A percentile compares a stretch with the other conserved stretches of the same genome.
Evolutionary conservation across 2,329 filamentous ascomycete genomes (phyloP).

Genomic region (Fusarium nelsonii): DNA sequence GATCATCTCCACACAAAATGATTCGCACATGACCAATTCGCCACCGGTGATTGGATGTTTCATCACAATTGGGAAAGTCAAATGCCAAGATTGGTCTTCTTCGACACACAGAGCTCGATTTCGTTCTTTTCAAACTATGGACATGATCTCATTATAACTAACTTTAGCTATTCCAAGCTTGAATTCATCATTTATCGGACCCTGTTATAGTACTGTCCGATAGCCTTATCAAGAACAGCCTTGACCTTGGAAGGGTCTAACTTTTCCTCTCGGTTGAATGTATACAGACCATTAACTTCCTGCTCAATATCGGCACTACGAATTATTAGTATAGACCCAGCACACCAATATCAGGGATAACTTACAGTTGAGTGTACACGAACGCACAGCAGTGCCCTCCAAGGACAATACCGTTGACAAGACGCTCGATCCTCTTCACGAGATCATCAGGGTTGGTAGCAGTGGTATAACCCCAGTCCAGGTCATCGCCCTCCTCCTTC

Average conservation of each 20-base stretch:
- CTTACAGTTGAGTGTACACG: constrained; percentile 75
- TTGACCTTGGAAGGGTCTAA: constrained; percentile 68
- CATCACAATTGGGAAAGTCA: too few relatives aligned
- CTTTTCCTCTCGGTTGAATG: constrained; percentile 71
- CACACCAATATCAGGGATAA: constrained; percentile 20
- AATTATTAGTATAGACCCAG: constrained; percentile 15
- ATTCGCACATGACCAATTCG: not conserved
- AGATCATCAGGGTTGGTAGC: constrained; percentile 71
- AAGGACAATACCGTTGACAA: constrained; percentile 69
- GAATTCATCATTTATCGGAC: constrained; percentile 25
- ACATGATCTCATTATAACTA: not conserved
- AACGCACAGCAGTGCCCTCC: constrained; percentile 70
- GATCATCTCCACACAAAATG: not conserved
- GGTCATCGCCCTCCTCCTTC: constrained; percentile 54
- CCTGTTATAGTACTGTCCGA: constrained; percentile 59
- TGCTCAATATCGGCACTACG: constrained; percentile 71
- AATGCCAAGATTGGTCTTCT: rapidly evolving
- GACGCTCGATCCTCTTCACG: constrained; percentile 67
- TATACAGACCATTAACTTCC: constrained; percentile 75
- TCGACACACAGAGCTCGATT: not conserved
- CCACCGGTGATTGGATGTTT: not conserved
- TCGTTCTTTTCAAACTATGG: not conserved
- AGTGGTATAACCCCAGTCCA: constrained; percentile 77
- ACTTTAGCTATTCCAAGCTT: too few relatives aligned
- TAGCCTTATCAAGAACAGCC: constrained; percentile 67